Evolutionary conservation across 2,329 filamentous ascomycete species (phyloP).

Genomic region (Bipolaris zeicola): DNA sequence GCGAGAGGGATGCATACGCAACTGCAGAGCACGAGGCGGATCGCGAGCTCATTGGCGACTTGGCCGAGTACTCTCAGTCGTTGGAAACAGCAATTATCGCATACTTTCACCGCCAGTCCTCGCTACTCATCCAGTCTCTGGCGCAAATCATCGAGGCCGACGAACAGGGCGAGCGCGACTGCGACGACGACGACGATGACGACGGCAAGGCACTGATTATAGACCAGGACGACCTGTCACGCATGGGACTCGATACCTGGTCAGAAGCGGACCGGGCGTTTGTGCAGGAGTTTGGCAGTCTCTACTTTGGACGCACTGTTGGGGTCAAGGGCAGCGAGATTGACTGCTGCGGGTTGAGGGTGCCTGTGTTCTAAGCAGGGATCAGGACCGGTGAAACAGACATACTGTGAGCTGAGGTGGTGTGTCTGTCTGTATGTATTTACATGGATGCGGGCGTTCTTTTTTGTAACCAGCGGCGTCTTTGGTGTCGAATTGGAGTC

Average conservation of each 20-base stretch:
- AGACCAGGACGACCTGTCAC: constrained; percentile 67
- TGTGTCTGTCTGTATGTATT: background rate
- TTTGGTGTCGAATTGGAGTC: constrained; percentile 3
- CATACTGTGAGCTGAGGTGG: background rate
- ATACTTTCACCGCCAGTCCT: constrained; percentile 80
- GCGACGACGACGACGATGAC: constrained; percentile 26
- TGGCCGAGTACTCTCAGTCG: constrained; percentile 51
- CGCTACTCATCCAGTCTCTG: constrained; percentile 66
- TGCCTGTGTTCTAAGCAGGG: constrained; percentile 48
- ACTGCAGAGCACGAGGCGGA: constrained; percentile 61
- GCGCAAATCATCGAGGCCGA: constrained; percentile 65
- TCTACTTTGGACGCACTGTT: constrained; percentile 70
- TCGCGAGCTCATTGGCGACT: constrained; percentile 51
- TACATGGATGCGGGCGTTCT: constrained; percentile 1
- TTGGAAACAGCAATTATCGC: constrained; percentile 74
- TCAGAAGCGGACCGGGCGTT: constrained; percentile 73
- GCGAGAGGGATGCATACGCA: constrained; percentile 67
- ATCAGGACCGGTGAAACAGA: background rate
- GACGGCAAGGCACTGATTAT: constrained; percentile 55
- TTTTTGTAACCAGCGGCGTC: constrained; percentile 1
- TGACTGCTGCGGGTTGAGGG: constrained; percentile 73
- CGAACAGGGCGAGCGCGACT: constrained; percentile 48
- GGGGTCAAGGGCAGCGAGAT: constrained; percentile 71
- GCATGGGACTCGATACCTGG: constrained; percentile 81
- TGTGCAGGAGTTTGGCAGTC: constrained; percentile 63